Conservation (phyloP, 2,329 filamentous ascomycete species). For the Fusarium drepaniforme region DNA sequence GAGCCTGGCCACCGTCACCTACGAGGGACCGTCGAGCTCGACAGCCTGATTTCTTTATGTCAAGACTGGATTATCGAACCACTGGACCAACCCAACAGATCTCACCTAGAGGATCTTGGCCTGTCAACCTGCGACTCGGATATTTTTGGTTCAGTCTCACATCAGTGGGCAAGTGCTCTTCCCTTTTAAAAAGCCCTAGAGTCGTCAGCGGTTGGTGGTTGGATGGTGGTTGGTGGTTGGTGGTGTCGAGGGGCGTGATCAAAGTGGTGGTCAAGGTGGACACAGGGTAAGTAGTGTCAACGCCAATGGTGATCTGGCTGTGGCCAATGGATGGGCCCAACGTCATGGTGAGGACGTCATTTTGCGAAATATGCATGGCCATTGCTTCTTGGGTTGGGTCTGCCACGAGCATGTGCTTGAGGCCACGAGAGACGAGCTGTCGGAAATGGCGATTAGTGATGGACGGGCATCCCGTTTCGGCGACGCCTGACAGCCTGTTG, state of each 20-base stretch:
- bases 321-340: constrained; percentile 32
- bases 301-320: constrained; percentile 35
- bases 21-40: neutral
- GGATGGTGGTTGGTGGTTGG: constrained; percentile 15
- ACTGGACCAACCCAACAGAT: constrained; percentile 1
- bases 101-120: constrained; percentile 6
- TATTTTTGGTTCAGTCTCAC: constrained; percentile 30
- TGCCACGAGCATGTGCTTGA: constrained; percentile 10
- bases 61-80: neutral
- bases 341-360: constrained; percentile 45
- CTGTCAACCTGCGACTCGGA: constrained; percentile 13
- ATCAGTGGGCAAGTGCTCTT: constrained; percentile 20
- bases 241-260: constrained; percentile 38
- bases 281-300: constrained; percentile 41
- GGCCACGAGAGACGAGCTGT: constrained; percentile 12
- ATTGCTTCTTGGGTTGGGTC: constrained; percentile 32
- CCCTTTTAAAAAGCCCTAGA: constrained; percentile 19
- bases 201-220: constrained; percentile 30
- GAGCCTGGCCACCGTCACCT: neutral
- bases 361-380: constrained; percentile 20
- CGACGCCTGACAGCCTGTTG: constrained; percentile 20
- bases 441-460: constrained; percentile 23
- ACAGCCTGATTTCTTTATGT: neutral
- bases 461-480: constrained; percentile 26
- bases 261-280: constrained; percentile 35